Percentiles rank a stretch among this genome's conserved stretches.
Conservation (phyloP, 2,329 filamentous ascomycete species). For the Canariomyces notabilis region DNA sequence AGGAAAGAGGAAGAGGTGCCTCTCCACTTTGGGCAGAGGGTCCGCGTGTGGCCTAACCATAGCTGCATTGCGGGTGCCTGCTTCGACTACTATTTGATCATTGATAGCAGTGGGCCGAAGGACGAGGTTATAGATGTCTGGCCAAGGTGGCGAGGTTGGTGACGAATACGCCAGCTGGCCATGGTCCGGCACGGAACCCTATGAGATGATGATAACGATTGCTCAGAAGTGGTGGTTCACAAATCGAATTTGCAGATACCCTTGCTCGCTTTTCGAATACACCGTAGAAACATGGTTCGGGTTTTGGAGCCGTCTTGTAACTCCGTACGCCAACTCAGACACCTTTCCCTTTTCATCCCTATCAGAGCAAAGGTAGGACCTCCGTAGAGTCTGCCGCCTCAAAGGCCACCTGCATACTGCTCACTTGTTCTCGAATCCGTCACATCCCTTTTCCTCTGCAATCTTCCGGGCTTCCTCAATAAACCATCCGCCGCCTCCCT, state of each 20-base stretch:
- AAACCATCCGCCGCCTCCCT: slow-evolving; percentile 4
- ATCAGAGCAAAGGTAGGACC: too few species aligned
- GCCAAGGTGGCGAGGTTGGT: slow-evolving; percentile 68
- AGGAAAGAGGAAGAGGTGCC: slow-evolving; percentile 40
- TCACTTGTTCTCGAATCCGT: not conserved
- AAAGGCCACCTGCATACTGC: not conserved
- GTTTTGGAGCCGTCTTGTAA: not conserved
- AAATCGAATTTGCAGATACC: not conserved
- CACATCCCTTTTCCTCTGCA: not conserved
- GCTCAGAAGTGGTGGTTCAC: not conserved
- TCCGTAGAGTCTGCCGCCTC: not conserved
- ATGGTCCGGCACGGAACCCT: too few species aligned
- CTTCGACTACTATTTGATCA: slow-evolving; percentile 68
- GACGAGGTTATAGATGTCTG: slow-evolving; percentile 70
- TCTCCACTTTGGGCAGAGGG: slow-evolving; percentile 58
- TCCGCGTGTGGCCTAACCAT: slow-evolving; percentile 75
- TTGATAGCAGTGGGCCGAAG: slow-evolving; percentile 58
- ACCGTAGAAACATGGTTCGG: not conserved
- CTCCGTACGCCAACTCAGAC: not conserved
- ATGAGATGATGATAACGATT: not conserved
- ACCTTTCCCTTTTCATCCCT: not conserved
- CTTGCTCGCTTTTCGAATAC: not conserved
- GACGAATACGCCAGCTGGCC: too few species aligned
- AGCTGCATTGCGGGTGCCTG: slow-evolving; percentile 69
- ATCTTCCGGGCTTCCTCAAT: not conserved